phyloP scores from a whole-genome alignment of 768 basidiomycete genomes.

The Pholiota conissans region DNA sequence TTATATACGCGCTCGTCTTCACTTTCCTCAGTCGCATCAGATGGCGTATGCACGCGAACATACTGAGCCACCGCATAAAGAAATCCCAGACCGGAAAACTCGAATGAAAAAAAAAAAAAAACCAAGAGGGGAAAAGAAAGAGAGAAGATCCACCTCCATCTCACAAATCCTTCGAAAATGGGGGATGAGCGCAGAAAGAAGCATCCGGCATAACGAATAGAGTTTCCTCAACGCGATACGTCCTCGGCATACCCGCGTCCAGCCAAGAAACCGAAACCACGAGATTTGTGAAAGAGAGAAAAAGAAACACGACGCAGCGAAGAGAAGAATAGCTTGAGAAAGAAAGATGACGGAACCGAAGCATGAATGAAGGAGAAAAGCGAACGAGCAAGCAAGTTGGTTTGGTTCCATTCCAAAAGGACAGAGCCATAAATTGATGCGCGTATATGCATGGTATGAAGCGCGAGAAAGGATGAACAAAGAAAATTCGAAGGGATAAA shows the following conservation, averaged over 20 bases:
- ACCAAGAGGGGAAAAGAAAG: not conserved
- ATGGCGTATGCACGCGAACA: too few species aligned
- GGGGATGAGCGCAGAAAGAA: not conserved
- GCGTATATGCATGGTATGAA: not conserved
- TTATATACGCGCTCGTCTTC: too few species aligned
- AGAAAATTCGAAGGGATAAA: not conserved
- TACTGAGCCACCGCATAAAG: too few species aligned
- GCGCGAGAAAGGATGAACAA: not conserved
- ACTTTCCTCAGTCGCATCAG: too few species aligned
- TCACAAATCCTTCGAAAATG: not conserved
- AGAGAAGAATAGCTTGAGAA: not conserved
- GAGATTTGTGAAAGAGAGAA: not conserved
- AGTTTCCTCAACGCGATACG: not conserved
- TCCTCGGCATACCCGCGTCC: not conserved
- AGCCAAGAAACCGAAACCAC: not conserved
- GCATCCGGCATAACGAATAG: too few species aligned
- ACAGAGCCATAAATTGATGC: not conserved
- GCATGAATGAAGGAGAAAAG: not conserved
- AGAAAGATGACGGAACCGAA: not conserved
- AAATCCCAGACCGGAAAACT: too few species aligned
- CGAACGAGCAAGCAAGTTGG: not conserved
- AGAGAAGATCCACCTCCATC: too few species aligned
- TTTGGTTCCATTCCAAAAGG: not conserved
- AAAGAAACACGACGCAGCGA: not conserved
- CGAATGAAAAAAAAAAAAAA: not conserved